phyloP scores from a whole-genome alignment of 192 early-diverging fungal genomes.

The Rhizophagus clarus region DNA sequence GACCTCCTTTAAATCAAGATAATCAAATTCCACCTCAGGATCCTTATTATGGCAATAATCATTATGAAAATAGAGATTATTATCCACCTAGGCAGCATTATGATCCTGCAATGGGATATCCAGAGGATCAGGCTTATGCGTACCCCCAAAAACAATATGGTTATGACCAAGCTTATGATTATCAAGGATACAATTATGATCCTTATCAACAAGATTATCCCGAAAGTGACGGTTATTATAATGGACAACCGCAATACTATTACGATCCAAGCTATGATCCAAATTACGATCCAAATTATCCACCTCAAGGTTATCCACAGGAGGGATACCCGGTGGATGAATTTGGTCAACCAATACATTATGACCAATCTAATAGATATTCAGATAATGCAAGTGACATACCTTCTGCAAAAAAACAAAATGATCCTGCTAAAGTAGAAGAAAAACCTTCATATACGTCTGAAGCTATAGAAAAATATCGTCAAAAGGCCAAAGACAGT shows the following conservation, averaged over 20 bases:
- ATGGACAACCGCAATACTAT: constrained; percentile 33
- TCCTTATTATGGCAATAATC: neutral
- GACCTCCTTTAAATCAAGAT: constrained; percentile 10
- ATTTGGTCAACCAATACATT: constrained; percentile 27
- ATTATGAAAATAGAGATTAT: constrained; percentile 16
- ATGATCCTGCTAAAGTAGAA: constrained; percentile 1
- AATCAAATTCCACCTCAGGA: neutral
- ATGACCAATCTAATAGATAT: constrained; percentile 21
- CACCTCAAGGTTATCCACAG: constrained; percentile 37
- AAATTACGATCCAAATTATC: constrained; percentile 25
- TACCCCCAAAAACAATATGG: constrained; percentile 14
- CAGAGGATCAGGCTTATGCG: neutral
- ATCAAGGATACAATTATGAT: constrained; percentile 36
- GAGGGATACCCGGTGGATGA: constrained; percentile 38
- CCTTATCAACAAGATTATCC: constrained; percentile 42
- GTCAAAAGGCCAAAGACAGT: constrained; percentile 52
- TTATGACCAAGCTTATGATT: neutral
- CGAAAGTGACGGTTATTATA: constrained; percentile 35
- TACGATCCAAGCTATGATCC: constrained; percentile 25
- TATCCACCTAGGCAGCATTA: constrained; percentile 3
- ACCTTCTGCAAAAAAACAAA: neutral
- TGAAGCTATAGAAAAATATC: constrained; percentile 43
- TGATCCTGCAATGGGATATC: neutral
- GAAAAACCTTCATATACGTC: constrained; percentile 36
- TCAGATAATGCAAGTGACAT: constrained; percentile 17